Percentiles rank a stretch among this genome's conserved stretches.
phyloP scores from a whole-genome alignment of 768 basidiomycete genomes.

The Boletellus emodensis region DNA sequence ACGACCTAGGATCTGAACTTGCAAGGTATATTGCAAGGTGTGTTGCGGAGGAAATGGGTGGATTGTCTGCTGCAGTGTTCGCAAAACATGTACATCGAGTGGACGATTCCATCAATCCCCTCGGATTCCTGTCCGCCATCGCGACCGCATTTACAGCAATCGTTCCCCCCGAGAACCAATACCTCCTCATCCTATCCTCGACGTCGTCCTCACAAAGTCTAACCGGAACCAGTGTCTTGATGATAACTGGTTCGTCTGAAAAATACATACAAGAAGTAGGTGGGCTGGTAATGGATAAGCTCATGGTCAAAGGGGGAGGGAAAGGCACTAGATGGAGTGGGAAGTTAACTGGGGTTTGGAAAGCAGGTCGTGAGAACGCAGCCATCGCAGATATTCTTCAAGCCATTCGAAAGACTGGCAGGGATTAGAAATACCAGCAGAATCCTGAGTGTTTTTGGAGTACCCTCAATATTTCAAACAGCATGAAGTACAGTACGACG shows the following conservation, averaged over 20 bases:
- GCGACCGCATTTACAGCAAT: slow-evolving; percentile 41
- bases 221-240: slow-evolving; percentile 48
- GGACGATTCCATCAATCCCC: slow-evolving; percentile 57
- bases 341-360: slow-evolving; percentile 51
- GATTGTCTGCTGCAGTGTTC: slow-evolving; percentile 28
- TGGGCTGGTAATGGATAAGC: slow-evolving; percentile 51
- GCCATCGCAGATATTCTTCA: slow-evolving; percentile 17
- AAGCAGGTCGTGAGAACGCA: slow-evolving; percentile 17
- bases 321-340: slow-evolving; percentile 77
- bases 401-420: slow-evolving; percentile 9
- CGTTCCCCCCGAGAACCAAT: slow-evolving; percentile 25
- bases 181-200: slow-evolving; percentile 56
- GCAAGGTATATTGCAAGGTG: slow-evolving; percentile 45
- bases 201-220: slow-evolving; percentile 54
- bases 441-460: no score
- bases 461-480: no score
- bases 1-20: slow-evolving; percentile 66
- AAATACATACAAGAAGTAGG: slow-evolving; percentile 56
- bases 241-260: slow-evolving; percentile 60
- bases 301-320: slow-evolving; percentile 73
- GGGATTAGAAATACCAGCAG: background rate
- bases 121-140: slow-evolving; percentile 58
- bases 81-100: slow-evolving; percentile 52
- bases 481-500: no score
- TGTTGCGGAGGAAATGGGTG: slow-evolving; percentile 37